Evolutionary conservation across 176 grass and related monocot species (phyloP), one percentile per base, ranked within the genome.

Genomic region (Bothriochloa decipiens): DNA sequence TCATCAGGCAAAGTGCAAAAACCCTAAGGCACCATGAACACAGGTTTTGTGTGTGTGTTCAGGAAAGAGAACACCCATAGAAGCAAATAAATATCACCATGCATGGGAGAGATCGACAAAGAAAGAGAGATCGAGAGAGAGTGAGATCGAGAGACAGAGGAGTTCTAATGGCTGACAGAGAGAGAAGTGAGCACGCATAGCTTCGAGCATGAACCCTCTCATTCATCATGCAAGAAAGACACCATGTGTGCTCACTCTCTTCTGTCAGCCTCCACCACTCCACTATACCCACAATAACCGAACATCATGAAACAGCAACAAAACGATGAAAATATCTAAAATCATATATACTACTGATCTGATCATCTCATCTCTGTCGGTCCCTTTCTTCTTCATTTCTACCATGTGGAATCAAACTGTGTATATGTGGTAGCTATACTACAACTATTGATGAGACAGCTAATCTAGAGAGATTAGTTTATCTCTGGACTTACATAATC

Each of bases 231-330:
- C 88, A 89, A 95, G 87, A 91, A 94, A 92, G 82, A 46, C 85
- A 97, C 88, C 88, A 92, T 91, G 70, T 91, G 90, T 94, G 90
- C 92, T 92, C 94, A 92, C 90, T 94, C 89, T 92, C 89, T 97
- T 95, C 92, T 97, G 92, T 97, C 92, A 91, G 87, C 90, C 90
- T 87, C 79, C 68, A 71, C 17, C 37, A 79, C 80, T 40, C 55
- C 67, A 46, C 72, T 58, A 11, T 60, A 15, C 82, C 17, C 4
- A 63, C 14, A 50, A 40, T 26, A 57, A 36, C 2, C 29, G 29
- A 32, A 75, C 50, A 77, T 25, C 33, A 80, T 35, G 26, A 55
- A 81, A 74, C 49, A 53, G 0, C 33, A 77, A 36, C 26, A 25
- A 75, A 55, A 20, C 35, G 64, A 49, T 61, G 12, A 55, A 57